Base-by-base conservation (phyloP, 768 basidiomycete genomes). In the Myochromella boudieri region DNA sequence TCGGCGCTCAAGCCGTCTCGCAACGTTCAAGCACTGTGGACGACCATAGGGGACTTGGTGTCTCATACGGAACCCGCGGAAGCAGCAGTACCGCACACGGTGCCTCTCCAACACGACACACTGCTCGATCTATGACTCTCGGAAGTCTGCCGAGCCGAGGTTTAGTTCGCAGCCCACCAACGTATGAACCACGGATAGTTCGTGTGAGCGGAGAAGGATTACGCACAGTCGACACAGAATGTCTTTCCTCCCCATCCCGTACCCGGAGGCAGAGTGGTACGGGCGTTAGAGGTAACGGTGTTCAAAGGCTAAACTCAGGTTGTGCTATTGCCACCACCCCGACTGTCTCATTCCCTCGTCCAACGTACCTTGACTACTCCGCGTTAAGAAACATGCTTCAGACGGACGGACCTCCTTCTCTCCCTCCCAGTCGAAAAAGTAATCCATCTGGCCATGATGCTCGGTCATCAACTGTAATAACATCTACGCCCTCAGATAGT, bases 361-460 rank as follows among this genome's bases (percentile, higher is more conserved):
- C 90, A 1, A 67, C 81, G 0, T 92, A 92, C 63, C 75, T 92
- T 44, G 85, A 88, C 33, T 75, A 87, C 62, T 88, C 88, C 2
- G 78, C 86, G 1, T 68, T 92, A 46, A 82, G 85, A 44, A 72
- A 90, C 55, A 64, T 87, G 42, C 68, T 91, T 7, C 82, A 81
- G 46, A 81, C 84, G 0, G 77, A 83, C 15, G 60, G 69, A 10
- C 64, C 67, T 7, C 67, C 72, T 8, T 32, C 62, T 29, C 60
- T 71, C 33, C 61, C 71, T 38, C 65, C 69, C 4, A 63, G 60
- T 44, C 67, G 75, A 28, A 76, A 74, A 51, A 42, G 51, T 9
- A 75, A 77, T 15, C 27, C 59, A 11, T 28, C 53, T 10, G 36
- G 39, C 2, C 53, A 51, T 36, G 46, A 57, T 6, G 51, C 48